These are phyloP conservation scores for Boletus rubropictus DNA, from an alignment of 768 basidiomycete genomes.

Conservation along the genomic window DNA sequence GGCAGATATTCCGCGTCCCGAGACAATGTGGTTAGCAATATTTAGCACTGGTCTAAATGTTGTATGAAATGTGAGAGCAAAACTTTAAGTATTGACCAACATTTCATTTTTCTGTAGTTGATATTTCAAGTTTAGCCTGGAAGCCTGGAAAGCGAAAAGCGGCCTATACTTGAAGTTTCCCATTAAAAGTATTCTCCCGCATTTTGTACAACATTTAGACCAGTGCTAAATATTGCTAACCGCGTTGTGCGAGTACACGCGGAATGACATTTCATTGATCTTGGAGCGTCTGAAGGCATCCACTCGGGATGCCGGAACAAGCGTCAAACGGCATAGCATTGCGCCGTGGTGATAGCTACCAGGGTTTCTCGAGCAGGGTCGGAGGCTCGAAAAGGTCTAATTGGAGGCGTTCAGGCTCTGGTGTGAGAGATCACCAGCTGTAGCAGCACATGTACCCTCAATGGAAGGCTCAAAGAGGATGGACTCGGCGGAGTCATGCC, in stretches of 20 bases:
- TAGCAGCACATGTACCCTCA: constrained; percentile 9
- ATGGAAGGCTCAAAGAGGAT: constrained; percentile 24
- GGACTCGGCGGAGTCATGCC: constrained; percentile 16
- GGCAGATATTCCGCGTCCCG: constrained; percentile 35
- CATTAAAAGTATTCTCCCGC: too few species aligned
- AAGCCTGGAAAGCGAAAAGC: too few species aligned
- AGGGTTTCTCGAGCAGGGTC: constrained; percentile 15
- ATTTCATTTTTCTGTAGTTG: too few species aligned
- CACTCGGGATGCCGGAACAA: constrained; percentile 15
- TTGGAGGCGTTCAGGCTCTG: constrained; percentile 17
- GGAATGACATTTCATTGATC: constrained; percentile 45
- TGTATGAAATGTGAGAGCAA: too few species aligned
- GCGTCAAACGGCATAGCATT: constrained; percentile 3
- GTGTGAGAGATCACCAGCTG: constrained; percentile 10
- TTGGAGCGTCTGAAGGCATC: constrained; percentile 42
- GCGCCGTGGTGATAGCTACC: constrained; percentile 13
- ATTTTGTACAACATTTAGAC: too few species aligned
- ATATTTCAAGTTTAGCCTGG: too few species aligned
- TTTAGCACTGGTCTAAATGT: too few species aligned
- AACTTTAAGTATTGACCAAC: too few species aligned
- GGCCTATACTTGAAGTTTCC: too few species aligned
- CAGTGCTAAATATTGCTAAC: too few species aligned
- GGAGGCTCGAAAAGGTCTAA: constrained; percentile 9
- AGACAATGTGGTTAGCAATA: too few species aligned
- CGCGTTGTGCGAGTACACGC: too few species aligned